These are phyloP conservation scores for Fusarium brevicatenulatum DNA, from an alignment of 2,329 filamentous ascomycete genomes.

Conservation along the genomic window DNA sequence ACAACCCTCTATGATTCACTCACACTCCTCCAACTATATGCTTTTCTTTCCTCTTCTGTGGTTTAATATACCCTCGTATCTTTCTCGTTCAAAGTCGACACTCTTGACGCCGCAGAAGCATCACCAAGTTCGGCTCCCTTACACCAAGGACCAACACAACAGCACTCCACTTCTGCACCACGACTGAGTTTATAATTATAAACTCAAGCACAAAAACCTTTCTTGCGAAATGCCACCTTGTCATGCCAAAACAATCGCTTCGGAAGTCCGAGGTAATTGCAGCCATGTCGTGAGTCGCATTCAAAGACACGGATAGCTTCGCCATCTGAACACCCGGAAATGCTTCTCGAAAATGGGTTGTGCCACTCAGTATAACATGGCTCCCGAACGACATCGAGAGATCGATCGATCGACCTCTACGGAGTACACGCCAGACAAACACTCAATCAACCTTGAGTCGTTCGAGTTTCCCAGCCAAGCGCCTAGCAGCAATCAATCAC, in stretches of 20 bases:
- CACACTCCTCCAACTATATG: no score
- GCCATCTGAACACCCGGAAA: neutral
- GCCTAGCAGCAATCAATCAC: neutral
- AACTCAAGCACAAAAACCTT: neutral
- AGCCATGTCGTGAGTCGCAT: neutral
- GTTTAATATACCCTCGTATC: no score
- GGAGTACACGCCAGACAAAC: neutral
- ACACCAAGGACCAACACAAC: neutral
- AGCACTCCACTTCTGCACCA: neutral
- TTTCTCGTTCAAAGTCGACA: neutral
- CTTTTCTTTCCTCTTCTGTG: neutral
- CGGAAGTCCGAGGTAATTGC: neutral
- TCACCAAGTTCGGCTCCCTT: neutral
- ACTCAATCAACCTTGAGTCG: neutral
- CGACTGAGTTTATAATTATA: neutral
- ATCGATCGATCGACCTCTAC: no score
- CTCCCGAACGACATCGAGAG: neutral
- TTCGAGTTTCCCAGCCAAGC: neutral
- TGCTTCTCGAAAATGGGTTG: neutral
- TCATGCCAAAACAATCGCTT: neutral
- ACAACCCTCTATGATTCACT: conserved; percentile 5
- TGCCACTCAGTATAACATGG: neutral
- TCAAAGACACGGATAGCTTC: neutral
- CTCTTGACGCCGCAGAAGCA: neutral
- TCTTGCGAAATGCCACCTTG: neutral